Conservation (phyloP, 179 eudicot genomes). For the Pouteria campechiana region DNA sequence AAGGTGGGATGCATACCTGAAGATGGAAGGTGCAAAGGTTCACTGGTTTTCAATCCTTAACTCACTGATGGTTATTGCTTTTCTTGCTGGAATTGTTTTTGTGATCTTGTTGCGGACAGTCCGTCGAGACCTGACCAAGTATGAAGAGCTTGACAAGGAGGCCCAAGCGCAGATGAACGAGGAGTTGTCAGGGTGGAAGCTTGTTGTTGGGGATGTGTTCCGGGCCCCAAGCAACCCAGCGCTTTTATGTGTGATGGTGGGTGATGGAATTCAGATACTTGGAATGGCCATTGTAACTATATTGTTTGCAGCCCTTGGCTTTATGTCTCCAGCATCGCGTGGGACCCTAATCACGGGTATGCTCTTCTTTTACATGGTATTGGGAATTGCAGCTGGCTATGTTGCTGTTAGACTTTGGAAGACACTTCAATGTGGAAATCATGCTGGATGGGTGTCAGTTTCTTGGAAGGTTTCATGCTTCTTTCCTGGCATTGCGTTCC, state of each 20-base stretch:
- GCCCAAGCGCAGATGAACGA: conserved; percentile 54
- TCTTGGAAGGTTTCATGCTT: conserved; percentile 42
- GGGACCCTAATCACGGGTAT: conserved; percentile 45
- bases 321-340: conserved; percentile 52
- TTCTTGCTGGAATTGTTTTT: conserved; percentile 56
- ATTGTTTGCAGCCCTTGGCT: conserved; percentile 48
- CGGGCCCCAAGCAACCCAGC: conserved; percentile 34
- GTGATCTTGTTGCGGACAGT: conserved; percentile 50
- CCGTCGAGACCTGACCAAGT: conserved; percentile 34
- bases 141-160: conserved; percentile 56
- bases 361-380: conserved; percentile 36
- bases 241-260: conserved; percentile 46
- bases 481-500: conserved; percentile 42
- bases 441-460: conserved; percentile 36
- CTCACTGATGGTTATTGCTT: conserved; percentile 44
- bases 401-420: conserved; percentile 44
- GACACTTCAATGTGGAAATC: conserved; percentile 30
- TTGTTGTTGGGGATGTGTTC: conserved; percentile 48
- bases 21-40: conserved; percentile 44
- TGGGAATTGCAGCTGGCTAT: conserved; percentile 53
- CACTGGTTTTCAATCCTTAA: conserved; percentile 50
- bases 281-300: conserved; percentile 53
- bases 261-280: conserved; percentile 52
- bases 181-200: conserved; percentile 47
- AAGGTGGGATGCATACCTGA: conserved; percentile 56